Base-by-base conservation (phyloP, 331 rosid species). In the Prunus yedoensis region DNA sequence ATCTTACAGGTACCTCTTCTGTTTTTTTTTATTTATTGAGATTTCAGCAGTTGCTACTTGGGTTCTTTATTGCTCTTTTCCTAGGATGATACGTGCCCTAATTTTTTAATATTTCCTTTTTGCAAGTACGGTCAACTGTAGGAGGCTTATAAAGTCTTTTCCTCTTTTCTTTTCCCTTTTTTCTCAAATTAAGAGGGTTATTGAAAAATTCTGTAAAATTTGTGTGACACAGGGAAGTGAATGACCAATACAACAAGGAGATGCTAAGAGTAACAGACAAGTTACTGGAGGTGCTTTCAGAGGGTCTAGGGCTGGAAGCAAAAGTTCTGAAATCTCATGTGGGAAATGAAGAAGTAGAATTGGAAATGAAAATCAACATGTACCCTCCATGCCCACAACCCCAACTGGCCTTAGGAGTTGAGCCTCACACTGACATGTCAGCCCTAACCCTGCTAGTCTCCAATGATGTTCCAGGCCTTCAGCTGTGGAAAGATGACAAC, bases 311-410 rank as follows among this genome's bases (percentile, higher is more conserved):
- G 2, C 25, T 89, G 74, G 88, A 87, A 68, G 66, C 21, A 64
- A 78, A 78, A 62, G 78, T 23, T n/a, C 66, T 91, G 72, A 84
- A 81, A 73, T 52, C 61, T 3, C 49, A 62, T 3, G 68, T 91
- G 41, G 89, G 91, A 75, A 89, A 25, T 38, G 88, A 89, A 43
- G 67, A 76, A 8, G 62, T 91, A 4, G 88, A 89, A 61, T 1
- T 81, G 28, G 94, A 91, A 74, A 89, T 91, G 94, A 91, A 91
- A 78, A 91, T 89, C 74, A 87, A 91, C 53, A 81, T 89, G 87
- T 91, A 89, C 62, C 94, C 94, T 10, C 89, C 92, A 2, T 91
- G 97, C 54, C 94, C 94, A 38, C 94, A 87, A n/a, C 94, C 92
- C 15, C 74, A 91, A 28, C 59, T 85, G n/a, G 96, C 90, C 57